Conservation (phyloP, 805 yeast genomes). For the Candida montana region DNA sequence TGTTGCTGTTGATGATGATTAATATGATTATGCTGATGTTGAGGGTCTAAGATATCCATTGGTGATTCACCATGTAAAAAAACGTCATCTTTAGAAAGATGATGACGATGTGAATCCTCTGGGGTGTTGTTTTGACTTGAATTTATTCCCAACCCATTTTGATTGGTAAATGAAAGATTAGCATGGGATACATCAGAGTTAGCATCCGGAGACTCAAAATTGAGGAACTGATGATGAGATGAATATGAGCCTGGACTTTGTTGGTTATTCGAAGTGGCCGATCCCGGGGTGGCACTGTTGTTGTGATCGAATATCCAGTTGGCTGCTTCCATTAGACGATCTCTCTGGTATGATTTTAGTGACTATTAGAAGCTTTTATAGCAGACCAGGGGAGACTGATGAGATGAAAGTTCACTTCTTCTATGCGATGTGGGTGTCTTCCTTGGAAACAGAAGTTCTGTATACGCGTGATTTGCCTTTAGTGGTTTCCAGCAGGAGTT, state of each 20-base stretch:
- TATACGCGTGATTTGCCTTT: no score
- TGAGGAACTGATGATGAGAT: slow-evolving; percentile 11
- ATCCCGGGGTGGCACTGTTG: slow-evolving; percentile 1
- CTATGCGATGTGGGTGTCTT: no score
- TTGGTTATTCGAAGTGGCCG: neutral
- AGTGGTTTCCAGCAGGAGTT: no score
- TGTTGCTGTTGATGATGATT: slow-evolving; percentile 5
- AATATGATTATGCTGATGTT: no score
- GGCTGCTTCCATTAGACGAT: slow-evolving; percentile 9
- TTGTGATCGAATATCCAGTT: slow-evolving; percentile 13
- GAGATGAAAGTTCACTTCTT: no score
- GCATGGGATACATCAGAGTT: slow-evolving; percentile 10
- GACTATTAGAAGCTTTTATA: no score
- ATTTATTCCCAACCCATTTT: neutral
- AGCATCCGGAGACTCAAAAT: slow-evolving; percentile 19
- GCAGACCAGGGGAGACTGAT: no score
- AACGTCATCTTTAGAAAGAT: slow-evolving; percentile 4
- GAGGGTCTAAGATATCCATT: slow-evolving; percentile 12
- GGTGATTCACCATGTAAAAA: slow-evolving; percentile 5
- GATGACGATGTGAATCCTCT: neutral
- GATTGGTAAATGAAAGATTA: neutral
- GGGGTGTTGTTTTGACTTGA: slow-evolving; percentile 1
- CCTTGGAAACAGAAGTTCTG: no score
- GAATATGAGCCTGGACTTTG: slow-evolving; percentile 6
- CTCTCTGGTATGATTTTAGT: neutral